A percentile compares a stretch with the other conserved stretches of the same genome.
Conservation (phyloP, 129 eudicot genomes). For the Solidago caesia region DNA sequence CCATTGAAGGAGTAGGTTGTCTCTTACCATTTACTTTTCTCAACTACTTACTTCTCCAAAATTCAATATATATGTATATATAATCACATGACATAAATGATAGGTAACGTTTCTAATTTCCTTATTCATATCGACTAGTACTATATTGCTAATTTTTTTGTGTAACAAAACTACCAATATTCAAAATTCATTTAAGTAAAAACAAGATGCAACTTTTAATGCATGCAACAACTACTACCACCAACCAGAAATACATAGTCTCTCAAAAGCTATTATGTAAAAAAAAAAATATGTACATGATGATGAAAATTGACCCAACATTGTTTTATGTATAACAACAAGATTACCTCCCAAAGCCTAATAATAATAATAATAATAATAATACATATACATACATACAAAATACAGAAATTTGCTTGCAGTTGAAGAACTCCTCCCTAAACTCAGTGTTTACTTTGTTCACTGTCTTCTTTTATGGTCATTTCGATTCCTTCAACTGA, state of each 20-base stretch:
- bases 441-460: conserved; percentile 46
- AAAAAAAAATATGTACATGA: conserved; percentile 38
- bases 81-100: no score
- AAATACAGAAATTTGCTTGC: conserved; percentile 23
- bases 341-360: conserved; percentile 38
- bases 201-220: conserved; percentile 1
- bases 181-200: background rate
- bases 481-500: conserved; percentile 73
- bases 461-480: conserved; percentile 90
- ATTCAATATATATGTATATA: no score
- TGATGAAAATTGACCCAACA: conserved; percentile 46
- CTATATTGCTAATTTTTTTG: no score
- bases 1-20: no score
- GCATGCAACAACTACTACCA: background rate
- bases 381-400: conserved; percentile 39
- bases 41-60: no score
- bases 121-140: no score
- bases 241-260: conserved; percentile 7
- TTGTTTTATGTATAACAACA: conserved; percentile 59
- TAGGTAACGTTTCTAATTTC: no score
- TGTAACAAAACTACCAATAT: background rate
- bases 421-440: conserved; percentile 29
- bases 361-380: conserved; percentile 37
- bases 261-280: conserved; percentile 39
- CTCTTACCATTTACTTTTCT: no score